Conservation (phyloP, 176 grass and related monocot species). For the Panicum miliaceum region DNA sequence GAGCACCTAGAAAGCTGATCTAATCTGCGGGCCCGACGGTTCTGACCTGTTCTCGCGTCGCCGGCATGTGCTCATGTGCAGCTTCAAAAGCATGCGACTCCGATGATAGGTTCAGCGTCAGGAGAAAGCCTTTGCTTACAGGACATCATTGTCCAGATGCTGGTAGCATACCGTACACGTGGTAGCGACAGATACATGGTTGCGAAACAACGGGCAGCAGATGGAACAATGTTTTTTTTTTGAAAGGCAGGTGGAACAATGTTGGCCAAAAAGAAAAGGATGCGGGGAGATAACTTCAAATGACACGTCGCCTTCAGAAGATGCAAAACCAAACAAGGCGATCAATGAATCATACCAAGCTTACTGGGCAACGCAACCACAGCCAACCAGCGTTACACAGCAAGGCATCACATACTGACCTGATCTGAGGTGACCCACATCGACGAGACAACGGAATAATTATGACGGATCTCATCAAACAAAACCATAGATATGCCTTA, state of each 20-base stretch:
- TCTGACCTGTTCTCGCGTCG: constrained; percentile 7
- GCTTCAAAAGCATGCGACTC: background rate
- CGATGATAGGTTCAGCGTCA: background rate
- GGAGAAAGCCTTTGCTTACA: too few species aligned
- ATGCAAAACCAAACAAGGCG: background rate
- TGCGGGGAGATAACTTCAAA: background rate
- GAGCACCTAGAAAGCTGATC: background rate
- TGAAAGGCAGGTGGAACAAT: too few species aligned
- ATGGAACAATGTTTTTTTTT: too few species aligned
- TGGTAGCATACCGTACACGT: too few species aligned
- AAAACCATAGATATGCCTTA: constrained; percentile 45
- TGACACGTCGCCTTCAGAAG: background rate
- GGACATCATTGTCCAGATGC: background rate
- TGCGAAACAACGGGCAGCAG: background rate
- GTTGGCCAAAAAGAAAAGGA: too few species aligned
- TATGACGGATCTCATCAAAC: constrained; percentile 27
- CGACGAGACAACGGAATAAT: background rate
- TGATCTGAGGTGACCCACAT: too few species aligned
- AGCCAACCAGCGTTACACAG: background rate
- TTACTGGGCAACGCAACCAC: background rate
- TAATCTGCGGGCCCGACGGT: background rate
- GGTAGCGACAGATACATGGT: too few species aligned
- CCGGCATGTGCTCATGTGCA: constrained; percentile 1
- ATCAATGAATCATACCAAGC: background rate
- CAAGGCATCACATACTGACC: background rate